These are phyloP conservation scores for Marasmius fiardii DNA, from an alignment of 1,284 basidiomycete genomes.

Conservation along the genomic window DNA sequence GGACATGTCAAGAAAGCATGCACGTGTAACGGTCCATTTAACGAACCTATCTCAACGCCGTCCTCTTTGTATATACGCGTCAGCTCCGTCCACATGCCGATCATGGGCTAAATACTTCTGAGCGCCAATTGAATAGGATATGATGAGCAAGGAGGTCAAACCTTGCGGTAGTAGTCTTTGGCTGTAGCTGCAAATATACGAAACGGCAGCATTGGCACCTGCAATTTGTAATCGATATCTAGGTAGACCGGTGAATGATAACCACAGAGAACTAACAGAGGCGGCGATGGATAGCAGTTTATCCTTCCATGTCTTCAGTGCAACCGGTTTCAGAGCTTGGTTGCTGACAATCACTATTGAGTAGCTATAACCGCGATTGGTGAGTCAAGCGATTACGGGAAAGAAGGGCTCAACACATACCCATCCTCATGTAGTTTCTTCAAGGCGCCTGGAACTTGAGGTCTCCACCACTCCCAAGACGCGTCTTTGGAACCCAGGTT, in stretches of 20 bases:
- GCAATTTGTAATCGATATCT: constrained; percentile 3
- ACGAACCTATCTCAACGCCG: constrained; percentile 64
- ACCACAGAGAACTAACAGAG: not conserved
- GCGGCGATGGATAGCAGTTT: constrained; percentile 8
- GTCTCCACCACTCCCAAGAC: constrained; percentile 78
- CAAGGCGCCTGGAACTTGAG: constrained; percentile 62
- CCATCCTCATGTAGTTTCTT: constrained; percentile 58
- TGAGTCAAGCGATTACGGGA: not conserved
- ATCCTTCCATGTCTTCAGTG: constrained; percentile 39
- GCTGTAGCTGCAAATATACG: constrained; percentile 75
- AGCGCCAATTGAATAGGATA: not conserved
- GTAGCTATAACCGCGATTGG: constrained; percentile 43
- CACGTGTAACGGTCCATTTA: not conserved
- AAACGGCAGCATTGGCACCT: constrained; percentile 78
- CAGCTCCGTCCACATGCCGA: constrained; percentile 82
- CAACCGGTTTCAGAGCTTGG: constrained; percentile 63
- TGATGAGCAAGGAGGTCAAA: not conserved
- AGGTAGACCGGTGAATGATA: not conserved
- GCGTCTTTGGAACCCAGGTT: constrained; percentile 38
- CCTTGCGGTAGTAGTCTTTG: constrained; percentile 78
- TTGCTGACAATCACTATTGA: constrained; percentile 81
- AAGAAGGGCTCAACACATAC: constrained; percentile 32
- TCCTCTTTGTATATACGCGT: constrained; percentile 57
- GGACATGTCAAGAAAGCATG: not conserved
- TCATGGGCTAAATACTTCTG: constrained; percentile 50